Evolutionary conservation across 2,329 filamentous ascomycete genomes (phyloP).

Genomic region (Talaromyces funiculosus): DNA sequence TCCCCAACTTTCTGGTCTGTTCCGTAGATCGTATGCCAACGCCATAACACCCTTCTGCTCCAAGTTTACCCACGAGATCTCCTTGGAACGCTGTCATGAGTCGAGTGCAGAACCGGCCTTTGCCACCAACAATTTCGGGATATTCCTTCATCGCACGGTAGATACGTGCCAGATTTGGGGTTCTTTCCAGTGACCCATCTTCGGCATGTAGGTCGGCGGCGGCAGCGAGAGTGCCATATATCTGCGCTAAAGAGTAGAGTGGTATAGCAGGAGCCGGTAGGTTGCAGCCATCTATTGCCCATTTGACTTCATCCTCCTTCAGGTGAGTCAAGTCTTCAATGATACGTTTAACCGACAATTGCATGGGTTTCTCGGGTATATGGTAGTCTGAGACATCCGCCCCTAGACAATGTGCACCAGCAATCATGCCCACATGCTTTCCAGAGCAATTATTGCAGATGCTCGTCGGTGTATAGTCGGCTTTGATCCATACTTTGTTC

Average conservation of each 20-base stretch:
- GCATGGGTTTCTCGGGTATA: conserved; percentile 33
- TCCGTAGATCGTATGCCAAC: conserved; percentile 39
- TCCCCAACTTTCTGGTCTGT: conserved; percentile 33
- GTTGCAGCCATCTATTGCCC: conserved; percentile 47
- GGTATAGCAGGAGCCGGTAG: conserved; percentile 43
- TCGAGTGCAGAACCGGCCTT: conserved; percentile 44
- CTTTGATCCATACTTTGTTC: conserved; percentile 37
- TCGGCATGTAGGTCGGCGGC: conserved; percentile 19
- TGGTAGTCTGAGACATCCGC: conserved; percentile 33
- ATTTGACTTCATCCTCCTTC: conserved; percentile 26
- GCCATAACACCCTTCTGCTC: conserved; percentile 47
- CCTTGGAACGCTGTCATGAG: conserved; percentile 40
- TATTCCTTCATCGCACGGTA: conserved; percentile 41
- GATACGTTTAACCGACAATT: conserved; percentile 32
- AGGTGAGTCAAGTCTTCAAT: conserved; percentile 35
- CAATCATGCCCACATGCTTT: conserved; percentile 47
- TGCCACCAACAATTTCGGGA: conserved; percentile 43
- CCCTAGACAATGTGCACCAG: conserved; percentile 36
- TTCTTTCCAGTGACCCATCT: conserved; percentile 16
- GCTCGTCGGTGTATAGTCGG: conserved; percentile 32
- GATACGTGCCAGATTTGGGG: conserved; percentile 27
- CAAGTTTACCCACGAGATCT: conserved; percentile 43
- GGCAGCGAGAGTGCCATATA: conserved; percentile 36
- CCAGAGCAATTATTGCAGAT: conserved; percentile 46
- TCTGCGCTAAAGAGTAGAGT: conserved; percentile 30